Evolutionary conservation across 257 asterid species (phyloP).

Genomic region (Solanum microdontum): DNA sequence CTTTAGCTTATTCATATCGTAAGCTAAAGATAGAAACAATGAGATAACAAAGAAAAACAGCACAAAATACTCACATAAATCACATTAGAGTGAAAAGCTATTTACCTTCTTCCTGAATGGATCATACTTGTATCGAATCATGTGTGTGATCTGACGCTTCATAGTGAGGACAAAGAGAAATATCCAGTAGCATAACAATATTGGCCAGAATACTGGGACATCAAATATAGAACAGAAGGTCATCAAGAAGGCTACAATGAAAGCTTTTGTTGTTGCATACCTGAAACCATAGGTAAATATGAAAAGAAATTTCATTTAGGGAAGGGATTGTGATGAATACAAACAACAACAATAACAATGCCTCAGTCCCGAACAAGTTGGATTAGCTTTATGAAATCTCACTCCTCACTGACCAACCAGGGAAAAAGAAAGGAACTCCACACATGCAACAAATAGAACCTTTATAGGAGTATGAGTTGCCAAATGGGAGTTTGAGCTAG

Average conservation of each 20-base stretch:
- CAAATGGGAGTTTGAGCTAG: background rate
- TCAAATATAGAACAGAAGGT: conserved; percentile 82
- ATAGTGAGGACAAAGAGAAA: conserved; percentile 74
- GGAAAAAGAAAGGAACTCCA: background rate
- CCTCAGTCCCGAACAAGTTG: background rate
- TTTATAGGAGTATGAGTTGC: background rate
- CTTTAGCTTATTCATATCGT: background rate
- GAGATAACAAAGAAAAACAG: background rate
- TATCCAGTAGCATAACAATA: conserved; percentile 73
- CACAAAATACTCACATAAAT: background rate
- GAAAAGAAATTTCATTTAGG: background rate
- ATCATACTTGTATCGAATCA: conserved; percentile 73
- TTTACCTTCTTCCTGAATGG: conserved; percentile 85
- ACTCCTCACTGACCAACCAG: background rate
- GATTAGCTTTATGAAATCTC: background rate
- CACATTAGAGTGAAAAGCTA: background rate
- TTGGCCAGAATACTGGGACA: conserved; percentile 93
- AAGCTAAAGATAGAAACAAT: background rate
- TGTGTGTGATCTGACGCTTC: conserved; percentile 88
- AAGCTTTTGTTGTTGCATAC: conserved; percentile 89
- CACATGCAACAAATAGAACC: background rate
- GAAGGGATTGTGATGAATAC: background rate
- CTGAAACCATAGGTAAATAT: conserved; percentile 22
- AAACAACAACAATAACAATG: background rate
- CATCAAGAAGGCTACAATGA: conserved; percentile 60